These are phyloP conservation scores for Mercurialis annua DNA, from an alignment of 345 rosid genomes.

Conservation along the genomic window DNA sequence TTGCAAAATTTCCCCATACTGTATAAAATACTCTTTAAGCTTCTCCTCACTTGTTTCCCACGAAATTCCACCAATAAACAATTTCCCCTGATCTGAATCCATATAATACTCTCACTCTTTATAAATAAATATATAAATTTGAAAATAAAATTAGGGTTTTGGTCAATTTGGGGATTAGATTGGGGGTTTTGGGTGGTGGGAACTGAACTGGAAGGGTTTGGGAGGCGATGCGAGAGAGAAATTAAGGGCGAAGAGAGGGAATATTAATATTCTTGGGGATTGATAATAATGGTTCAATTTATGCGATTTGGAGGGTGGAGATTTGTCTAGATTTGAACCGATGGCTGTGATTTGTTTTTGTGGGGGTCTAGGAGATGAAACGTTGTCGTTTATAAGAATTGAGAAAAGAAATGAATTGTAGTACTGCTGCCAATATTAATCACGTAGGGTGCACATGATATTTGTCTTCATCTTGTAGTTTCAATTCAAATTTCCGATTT, in stretches of 20 bases:
- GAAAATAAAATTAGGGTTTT: not conserved
- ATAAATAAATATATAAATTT: not conserved
- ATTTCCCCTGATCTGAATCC: constrained; percentile 91
- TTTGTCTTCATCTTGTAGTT: not conserved
- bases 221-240: constrained; percentile 23
- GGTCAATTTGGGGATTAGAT: not conserved
- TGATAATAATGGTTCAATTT: constrained; percentile 5
- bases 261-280: not conserved
- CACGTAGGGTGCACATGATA: constrained; percentile 26
- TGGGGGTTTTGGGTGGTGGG: not conserved
- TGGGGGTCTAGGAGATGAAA: not conserved
- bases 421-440: not conserved
- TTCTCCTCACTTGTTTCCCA: constrained; percentile 84
- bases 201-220: not conserved
- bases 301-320: constrained; percentile 24
- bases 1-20: constrained; percentile 68
- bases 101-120: constrained; percentile 21
- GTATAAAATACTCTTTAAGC: constrained; percentile 60
- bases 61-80: constrained; percentile 90
- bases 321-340: constrained; percentile 11
- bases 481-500: too few relatives aligned
- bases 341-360: constrained; percentile 22
- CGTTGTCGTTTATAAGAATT: not conserved
- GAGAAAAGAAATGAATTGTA: not conserved
- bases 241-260: not conserved